Conservation (phyloP, 169 alveolate species). For the Perkinsus chesapeaki region DNA sequence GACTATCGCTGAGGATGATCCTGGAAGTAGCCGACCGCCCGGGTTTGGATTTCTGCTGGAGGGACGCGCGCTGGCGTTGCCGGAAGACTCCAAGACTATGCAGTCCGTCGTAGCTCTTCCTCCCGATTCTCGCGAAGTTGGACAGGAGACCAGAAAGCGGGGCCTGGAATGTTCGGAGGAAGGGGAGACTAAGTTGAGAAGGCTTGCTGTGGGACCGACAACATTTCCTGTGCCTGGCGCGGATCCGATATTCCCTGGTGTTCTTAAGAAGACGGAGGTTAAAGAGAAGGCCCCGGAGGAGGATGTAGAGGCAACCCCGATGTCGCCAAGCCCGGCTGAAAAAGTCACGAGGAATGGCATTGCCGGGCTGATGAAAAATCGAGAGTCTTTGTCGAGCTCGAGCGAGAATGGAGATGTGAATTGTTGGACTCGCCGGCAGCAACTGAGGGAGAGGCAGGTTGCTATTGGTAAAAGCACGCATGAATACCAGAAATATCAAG, state of each 20-base stretch:
- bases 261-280: neutral
- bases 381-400: neutral
- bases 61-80: neutral
- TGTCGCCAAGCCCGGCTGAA: neutral
- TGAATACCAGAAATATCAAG: neutral
- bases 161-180: neutral
- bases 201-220: neutral
- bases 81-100: neutral
- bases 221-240: neutral
- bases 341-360: neutral
- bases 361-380: neutral
- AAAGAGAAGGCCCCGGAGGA: neutral
- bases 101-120: neutral
- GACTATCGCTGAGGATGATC: neutral
- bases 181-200: neutral
- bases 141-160: neutral
- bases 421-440: neutral
- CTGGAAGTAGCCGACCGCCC: neutral
- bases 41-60: neutral
- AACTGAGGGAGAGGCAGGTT: neutral
- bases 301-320: neutral
- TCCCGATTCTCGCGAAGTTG: too few species aligned
- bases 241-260: neutral
- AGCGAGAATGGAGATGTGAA: neutral
- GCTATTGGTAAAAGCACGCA: neutral